Evolutionary conservation across 257 asterid genomes (phyloP).

Genomic region (Petrea volubilis): DNA sequence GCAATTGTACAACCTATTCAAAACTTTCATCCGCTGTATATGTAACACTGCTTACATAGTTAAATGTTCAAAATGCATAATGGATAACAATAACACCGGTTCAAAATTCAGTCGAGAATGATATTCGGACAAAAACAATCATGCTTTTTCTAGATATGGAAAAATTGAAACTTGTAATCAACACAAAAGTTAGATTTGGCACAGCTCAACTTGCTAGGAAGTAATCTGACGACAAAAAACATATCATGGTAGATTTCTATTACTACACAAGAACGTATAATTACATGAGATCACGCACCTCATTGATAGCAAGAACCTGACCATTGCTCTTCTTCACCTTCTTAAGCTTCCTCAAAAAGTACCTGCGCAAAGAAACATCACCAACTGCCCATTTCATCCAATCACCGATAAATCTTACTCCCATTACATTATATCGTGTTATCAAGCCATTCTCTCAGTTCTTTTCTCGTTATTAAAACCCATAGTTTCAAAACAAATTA

Average conservation of each 20-base stretch:
- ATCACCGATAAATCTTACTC: background rate
- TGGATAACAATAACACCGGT: background rate
- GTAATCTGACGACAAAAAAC: background rate
- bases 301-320: constrained; percentile 85
- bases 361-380: constrained; percentile 46
- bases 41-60: background rate
- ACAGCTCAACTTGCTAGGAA: background rate
- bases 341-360: constrained; percentile 85
- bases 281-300: constrained; percentile 39
- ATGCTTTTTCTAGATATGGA: background rate
- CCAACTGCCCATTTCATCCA: too few relatives aligned
- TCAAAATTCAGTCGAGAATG: too few relatives aligned
- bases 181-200: background rate
- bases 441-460: background rate
- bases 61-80: background rate
- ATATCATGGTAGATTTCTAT: background rate
- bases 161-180: background rate
- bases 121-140: background rate
- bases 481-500: background rate
- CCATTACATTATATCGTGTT: background rate
- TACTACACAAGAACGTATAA: background rate
- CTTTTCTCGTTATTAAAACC: background rate
- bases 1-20: background rate
- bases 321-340: constrained; percentile 92
- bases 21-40: background rate